Evolutionary conservation across 2,329 filamentous ascomycete genomes (phyloP).

Genomic region (Raffaelea ambrosiae): DNA sequence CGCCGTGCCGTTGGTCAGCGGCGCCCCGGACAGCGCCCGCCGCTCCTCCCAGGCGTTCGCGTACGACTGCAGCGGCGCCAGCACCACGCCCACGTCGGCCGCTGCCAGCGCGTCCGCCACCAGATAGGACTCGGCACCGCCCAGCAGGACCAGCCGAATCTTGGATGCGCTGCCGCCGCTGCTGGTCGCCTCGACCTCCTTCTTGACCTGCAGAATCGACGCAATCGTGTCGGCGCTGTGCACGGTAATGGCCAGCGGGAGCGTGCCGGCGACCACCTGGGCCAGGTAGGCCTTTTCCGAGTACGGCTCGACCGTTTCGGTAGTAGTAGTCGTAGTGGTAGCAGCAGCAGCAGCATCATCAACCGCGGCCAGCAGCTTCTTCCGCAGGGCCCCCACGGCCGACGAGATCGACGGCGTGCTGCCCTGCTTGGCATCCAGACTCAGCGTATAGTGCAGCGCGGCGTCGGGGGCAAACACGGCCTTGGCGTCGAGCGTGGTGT

Average conservation of each 20-base stretch:
- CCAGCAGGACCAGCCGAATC: conserved; percentile 48
- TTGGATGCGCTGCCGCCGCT: conserved; percentile 12
- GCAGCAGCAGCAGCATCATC: conserved; percentile 9
- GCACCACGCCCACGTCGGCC: conserved; percentile 49
- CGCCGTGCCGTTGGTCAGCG: conserved; percentile 56
- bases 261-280: conserved; percentile 43
- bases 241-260: conserved; percentile 48
- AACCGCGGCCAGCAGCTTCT: conserved; percentile 45
- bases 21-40: conserved; percentile 53
- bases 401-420: conserved; percentile 43
- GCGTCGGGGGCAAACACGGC: conserved; percentile 46
- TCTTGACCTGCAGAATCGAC: conserved; percentile 49
- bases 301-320: conserved; percentile 29
- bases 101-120: conserved; percentile 49
- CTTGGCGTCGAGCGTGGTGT: conserved; percentile 34
- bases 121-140: conserved; percentile 55
- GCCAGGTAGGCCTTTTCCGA: conserved; percentile 42
- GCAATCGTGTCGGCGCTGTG: conserved; percentile 58
- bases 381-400: conserved; percentile 41
- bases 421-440: conserved; percentile 33
- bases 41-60: conserved; percentile 51
- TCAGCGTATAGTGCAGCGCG: conserved; percentile 48
- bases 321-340: conserved; percentile 16
- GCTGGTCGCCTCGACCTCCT: conserved; percentile 38
- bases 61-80: conserved; percentile 50